Conservation (phyloP, 805 yeast genomes). For the Zygotorulaspora florentina region DNA sequence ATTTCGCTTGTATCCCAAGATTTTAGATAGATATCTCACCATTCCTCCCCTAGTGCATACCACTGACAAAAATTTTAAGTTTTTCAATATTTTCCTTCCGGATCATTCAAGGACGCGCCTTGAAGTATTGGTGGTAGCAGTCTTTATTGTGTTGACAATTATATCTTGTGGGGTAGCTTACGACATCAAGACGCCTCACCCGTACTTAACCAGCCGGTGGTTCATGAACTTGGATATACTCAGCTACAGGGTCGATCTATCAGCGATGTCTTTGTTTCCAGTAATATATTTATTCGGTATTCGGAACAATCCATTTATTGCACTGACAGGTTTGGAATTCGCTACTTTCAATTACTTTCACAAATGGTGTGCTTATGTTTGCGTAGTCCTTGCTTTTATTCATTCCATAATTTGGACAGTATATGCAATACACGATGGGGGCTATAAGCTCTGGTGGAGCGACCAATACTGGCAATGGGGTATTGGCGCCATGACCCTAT, state of each 20-base stretch:
- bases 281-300: slow-evolving; percentile 60
- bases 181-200: slow-evolving; percentile 37
- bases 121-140: slow-evolving; percentile 31
- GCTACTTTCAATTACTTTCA: slow-evolving; percentile 61
- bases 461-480: slow-evolving; percentile 49
- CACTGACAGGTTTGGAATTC: slow-evolving; percentile 57
- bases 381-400: slow-evolving; percentile 46
- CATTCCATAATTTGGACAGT: slow-evolving; percentile 57
- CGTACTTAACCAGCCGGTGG: slow-evolving; percentile 34
- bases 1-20: slow-evolving; percentile 18
- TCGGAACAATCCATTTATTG: slow-evolving; percentile 64
- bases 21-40: slow-evolving; percentile 24
- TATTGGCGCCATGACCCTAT: slow-evolving; percentile 41
- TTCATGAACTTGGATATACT: slow-evolving; percentile 37
- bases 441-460: slow-evolving; percentile 40
- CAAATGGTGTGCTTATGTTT: slow-evolving; percentile 57
- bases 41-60: slow-evolving; percentile 30
- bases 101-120: slow-evolving; percentile 32
- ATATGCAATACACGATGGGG: slow-evolving; percentile 41
- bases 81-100: slow-evolving; percentile 19
- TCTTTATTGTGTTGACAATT: slow-evolving; percentile 33
- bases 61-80: slow-evolving; percentile 8
- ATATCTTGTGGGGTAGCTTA: slow-evolving; percentile 38
- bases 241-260: slow-evolving; percentile 52
- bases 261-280: slow-evolving; percentile 53